Conservation (phyloP, 345 rosid species). For the Kandelia obovata region DNA sequence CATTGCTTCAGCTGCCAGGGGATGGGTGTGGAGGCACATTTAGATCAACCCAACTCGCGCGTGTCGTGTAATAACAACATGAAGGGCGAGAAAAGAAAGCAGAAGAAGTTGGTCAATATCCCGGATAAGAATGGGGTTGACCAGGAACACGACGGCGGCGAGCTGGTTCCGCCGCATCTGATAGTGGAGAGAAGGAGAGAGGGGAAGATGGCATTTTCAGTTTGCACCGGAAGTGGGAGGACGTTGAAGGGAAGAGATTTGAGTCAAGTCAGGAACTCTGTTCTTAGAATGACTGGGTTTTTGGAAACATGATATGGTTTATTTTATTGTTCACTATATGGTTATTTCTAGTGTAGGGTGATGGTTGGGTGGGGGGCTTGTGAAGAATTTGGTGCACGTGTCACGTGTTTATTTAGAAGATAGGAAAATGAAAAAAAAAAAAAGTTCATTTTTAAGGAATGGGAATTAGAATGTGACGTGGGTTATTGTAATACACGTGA, state of each 20-base stretch:
- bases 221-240: slow-evolving; percentile 75
- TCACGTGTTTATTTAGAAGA: not conserved
- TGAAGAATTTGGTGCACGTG: not conserved
- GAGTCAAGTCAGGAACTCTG: slow-evolving; percentile 70
- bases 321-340: not conserved
- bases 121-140: slow-evolving; percentile 24
- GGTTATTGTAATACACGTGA: too few relatives aligned
- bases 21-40: not conserved
- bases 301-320: slow-evolving; percentile 46
- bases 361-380: not conserved
- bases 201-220: slow-evolving; percentile 71
- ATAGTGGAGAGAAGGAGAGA: slow-evolving; percentile 47
- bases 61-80: not conserved
- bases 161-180: slow-evolving; percentile 54
- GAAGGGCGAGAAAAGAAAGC: slow-evolving; percentile 22
- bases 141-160: slow-evolving; percentile 25
- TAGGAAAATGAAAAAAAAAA: not conserved
- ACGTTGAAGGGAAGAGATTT: slow-evolving; percentile 78
- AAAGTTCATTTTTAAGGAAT: too few relatives aligned
- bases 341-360: too few relatives aligned
- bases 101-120: slow-evolving; percentile 26
- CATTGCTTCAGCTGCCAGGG: not conserved
- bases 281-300: slow-evolving; percentile 85
- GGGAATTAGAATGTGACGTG: too few relatives aligned
- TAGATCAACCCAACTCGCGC: not conserved